Evolutionary conservation across 2,329 filamentous ascomycete genomes (phyloP), one percentile per base, ranked within the genome.

Genomic region (Geosmithia putterillii): DNA sequence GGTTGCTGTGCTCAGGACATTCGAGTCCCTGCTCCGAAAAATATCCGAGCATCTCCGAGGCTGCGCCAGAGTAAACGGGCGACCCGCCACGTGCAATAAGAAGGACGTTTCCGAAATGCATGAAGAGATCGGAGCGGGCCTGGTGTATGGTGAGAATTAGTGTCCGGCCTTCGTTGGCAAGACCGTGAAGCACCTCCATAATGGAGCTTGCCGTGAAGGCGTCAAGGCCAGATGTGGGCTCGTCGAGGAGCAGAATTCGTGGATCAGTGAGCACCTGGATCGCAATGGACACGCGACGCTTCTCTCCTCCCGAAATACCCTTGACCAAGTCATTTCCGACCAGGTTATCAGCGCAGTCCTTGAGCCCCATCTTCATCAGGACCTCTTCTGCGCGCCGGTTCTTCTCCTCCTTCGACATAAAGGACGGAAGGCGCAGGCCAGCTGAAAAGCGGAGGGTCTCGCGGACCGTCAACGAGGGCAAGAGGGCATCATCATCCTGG

Each of bases 111-210:
- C 81, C 81, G 53, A 88, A 88, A 47, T 79, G 74, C 18, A 66
- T 65, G 53, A 87, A 88, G 0, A 87, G 60, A 48, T 87, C 81
- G 0, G 81, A 86, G 3, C 83, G 75, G 1, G 83, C 79, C 56
- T 88, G 84, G 45, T 88, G 84, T 32, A 88, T 86, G 0, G 83
- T 87, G n/a, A 86, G 66, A 38, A 88, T 76, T 2, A 88, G 59
- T 0, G 83, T 88, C 6, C 83, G 74, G 1, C 83, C 83, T 60
- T 88, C 83, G 19, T 76, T 73, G 0, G 83, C 82, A 2, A 89
- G 66, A 2, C 79, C 79, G 20, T 75, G 71, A 1, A 88, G 69
- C 3, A 88, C 81, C 47, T 86, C 81, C 60, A 86, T 77, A 48
- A 88, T 86, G 1, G 83, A 87, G 43, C 73, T 77, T 1, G 84